Percentiles rank a stretch among this genome's conserved stretches.
These are phyloP conservation scores for Acanthamoeba healyi DNA, from an alignment of 208 protist genomes.

Conservation along the genomic window DNA sequence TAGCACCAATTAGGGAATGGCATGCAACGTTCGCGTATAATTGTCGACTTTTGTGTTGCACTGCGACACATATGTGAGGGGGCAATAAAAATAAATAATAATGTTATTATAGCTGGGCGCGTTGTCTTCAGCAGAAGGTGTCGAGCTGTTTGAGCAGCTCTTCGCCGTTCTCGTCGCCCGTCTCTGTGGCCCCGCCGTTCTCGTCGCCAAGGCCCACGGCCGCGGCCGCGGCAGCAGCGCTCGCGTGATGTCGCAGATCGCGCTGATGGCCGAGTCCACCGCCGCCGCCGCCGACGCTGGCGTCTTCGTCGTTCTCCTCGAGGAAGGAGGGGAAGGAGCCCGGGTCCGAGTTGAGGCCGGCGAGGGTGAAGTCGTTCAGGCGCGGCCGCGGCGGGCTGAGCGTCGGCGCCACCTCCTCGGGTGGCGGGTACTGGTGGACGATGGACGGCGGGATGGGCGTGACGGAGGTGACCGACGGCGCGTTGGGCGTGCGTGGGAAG, in stretches of 20 bases:
- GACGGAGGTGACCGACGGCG: constrained; percentile 33
- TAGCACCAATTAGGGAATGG: too few species aligned
- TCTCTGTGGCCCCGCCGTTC: not conserved
- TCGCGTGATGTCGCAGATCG: not conserved
- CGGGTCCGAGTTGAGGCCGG: not conserved
- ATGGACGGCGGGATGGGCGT: constrained; percentile 37
- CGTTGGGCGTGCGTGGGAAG: constrained; percentile 27
- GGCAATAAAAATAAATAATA: not conserved
- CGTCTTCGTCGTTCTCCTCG: constrained; percentile 5
- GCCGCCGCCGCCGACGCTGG: not conserved
- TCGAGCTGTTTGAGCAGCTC: constrained; percentile 48
- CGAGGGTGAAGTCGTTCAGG: not conserved
- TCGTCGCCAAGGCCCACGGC: not conserved
- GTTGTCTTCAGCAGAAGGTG: not conserved
- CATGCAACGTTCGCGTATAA: too few species aligned
- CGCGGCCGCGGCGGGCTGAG: constrained; percentile 41
- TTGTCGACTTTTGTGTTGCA: too few species aligned
- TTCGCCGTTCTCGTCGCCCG: constrained; percentile 37
- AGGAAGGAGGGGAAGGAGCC: constrained; percentile 1
- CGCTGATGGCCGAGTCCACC: not conserved
- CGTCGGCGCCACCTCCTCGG: constrained; percentile 40
- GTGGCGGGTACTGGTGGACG: constrained; percentile 44
- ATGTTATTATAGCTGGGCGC: not conserved
- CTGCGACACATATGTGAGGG: too few species aligned
- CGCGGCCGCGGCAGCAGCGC: not conserved